These are phyloP conservation scores for Aeschynomene evenia DNA, from an alignment of 306 rosid species.

Conservation along the genomic window DNA sequence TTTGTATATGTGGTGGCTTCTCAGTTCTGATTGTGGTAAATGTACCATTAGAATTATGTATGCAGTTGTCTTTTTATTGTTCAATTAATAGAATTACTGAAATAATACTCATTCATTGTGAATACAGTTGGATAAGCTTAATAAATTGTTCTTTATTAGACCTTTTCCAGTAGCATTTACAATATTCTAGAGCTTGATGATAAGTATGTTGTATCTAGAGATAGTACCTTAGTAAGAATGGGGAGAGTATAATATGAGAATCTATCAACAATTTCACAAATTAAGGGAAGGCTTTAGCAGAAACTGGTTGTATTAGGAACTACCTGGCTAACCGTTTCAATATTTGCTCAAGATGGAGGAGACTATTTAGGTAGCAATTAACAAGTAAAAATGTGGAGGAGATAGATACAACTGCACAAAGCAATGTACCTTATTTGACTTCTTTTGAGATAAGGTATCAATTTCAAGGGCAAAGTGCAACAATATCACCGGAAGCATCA, in stretches of 20 bases:
- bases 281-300: neutral
- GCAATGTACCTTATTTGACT: too few relatives aligned
- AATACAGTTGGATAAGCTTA: neutral
- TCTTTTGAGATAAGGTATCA: too few relatives aligned
- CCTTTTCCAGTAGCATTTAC: neutral
- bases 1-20: neutral
- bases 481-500: too few relatives aligned
- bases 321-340: constrained; percentile 46
- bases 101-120: neutral
- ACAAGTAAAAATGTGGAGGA: constrained; percentile 39
- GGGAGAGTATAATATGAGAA: neutral
- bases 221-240: neutral
- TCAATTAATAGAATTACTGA: too few relatives aligned
- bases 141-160: neutral
- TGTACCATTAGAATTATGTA: neutral
- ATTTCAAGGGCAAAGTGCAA: too few relatives aligned
- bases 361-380: too few relatives aligned
- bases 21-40: neutral
- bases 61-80: neutral
- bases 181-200: constrained; percentile 2
- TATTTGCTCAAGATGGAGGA: constrained; percentile 37
- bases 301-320: neutral
- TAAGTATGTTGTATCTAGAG: neutral
- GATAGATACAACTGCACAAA: too few relatives aligned
- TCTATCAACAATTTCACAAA: constrained; percentile 2